Base-by-base conservation (phyloP, 805 yeast species). In the Kodamaea kaohsiungensis region DNA sequence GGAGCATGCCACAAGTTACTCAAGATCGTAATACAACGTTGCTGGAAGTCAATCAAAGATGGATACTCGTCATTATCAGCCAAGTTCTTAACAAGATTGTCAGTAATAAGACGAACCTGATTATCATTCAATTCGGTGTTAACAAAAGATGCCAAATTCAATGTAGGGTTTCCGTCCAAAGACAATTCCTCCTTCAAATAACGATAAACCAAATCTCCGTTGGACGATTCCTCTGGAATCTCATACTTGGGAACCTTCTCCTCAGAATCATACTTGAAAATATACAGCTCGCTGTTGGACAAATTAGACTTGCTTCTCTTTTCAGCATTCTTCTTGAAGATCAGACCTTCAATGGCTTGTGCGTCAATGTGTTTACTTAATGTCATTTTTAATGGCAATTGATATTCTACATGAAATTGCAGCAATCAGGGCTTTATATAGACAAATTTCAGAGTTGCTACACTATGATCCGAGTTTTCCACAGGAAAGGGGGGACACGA, bases 1-100 rank as follows among this genome's bases (percentile, higher is more conserved):
- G 86, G 87, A 9, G 91, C 92, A 65, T 90, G 75, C 97, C 97
- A 91, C 63, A 91, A 68, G 64, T 86, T 81, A 9, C 91, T 85
- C 56, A 91, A 66, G 61, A 91, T 91, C 19, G 91, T 82, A 54
- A 91, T 82, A 71, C 97, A 91, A 61, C 97, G 82, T 57, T 86
- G 80, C 57, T 92, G 96, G 56, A 89, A 65, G 54, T 87, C 93
- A 62, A 89, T 76, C 68, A 91, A 69, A 48, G 91, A 87, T 8
- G 98, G 97, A 68, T 91, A 91, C 76, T 91, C 98, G 67, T 92
- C 97, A 62, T 87, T 87, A 70, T 91, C 98, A 7, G 97, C 97
- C 64, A 91, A 76, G 70, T 91, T 91, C 77, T 92, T 91, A 61
- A 89, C 86, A 56, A 91, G 62, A 68, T 91, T 91, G 68, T 89